These are phyloP conservation scores for Linnemannia hyalina DNA, from an alignment of 192 early-diverging fungal species.

Conservation along the genomic window DNA sequence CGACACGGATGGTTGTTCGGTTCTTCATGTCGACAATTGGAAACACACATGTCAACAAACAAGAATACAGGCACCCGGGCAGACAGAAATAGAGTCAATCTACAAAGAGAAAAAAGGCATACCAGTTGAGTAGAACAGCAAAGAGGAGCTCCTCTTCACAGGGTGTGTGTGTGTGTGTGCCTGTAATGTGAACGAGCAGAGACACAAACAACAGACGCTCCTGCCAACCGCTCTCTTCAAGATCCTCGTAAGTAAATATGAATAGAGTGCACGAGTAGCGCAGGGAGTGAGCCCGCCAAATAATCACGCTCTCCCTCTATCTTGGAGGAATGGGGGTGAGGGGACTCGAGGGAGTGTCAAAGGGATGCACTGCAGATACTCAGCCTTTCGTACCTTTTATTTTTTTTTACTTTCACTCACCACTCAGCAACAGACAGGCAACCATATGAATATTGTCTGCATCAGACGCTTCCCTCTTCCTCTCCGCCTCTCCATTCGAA, in stretches of 20 bases:
- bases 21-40: background rate
- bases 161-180: background rate
- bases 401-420: background rate
- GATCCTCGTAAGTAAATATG: background rate
- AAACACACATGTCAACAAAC: background rate
- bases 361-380: background rate
- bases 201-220: background rate
- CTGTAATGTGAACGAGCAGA: background rate
- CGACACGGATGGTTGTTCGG: background rate
- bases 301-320: background rate
- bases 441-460: constrained; percentile 4
- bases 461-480: background rate
- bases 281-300: background rate
- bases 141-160: background rate
- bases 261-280: background rate
- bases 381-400: background rate
- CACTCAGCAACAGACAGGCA: background rate
- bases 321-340: background rate
- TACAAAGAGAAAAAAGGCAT: background rate
- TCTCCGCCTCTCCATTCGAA: background rate
- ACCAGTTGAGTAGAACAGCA: background rate
- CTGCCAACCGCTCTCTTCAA: background rate
- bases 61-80: background rate
- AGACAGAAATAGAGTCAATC: constrained; percentile 3
- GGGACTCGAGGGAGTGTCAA: background rate